Base-by-base conservation (phyloP, 1,139 yeast species). In the Geotrichum cucujoidarum region DNA sequence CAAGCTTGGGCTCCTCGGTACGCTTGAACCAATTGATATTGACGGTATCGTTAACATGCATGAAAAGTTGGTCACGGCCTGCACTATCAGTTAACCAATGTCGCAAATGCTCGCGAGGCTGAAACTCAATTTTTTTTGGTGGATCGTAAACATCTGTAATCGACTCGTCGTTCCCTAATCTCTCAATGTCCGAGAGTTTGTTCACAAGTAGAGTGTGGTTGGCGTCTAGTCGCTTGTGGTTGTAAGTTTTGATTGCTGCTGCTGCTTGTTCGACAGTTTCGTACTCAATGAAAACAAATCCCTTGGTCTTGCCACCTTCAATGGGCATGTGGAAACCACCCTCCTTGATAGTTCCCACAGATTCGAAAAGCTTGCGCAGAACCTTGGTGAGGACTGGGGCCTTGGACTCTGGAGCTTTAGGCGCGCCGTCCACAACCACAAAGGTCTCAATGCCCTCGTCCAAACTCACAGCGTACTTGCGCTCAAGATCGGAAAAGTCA, bases 371-470 rank as follows among this genome's bases (percentile, higher is more conserved):
- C 71, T 90, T 92, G 60, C 77, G 79, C 61, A 94, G 76, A 47
- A 94, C 97, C 66, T 87, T 90, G 60, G 82, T 77, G 64, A 94
- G 78, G 49, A 86, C 81, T 42, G 89, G 86, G 38, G 82, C 87
- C 69, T 94, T 94, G 49, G 88, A 68, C 63, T 84, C 95, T 48
- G 97, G 96, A 20, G 95, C 95, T 55, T 88, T 74, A 56, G 99
- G 99, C 5, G 95, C 92, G 42, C 98, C 98, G 66, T 89, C 97
- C 45, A 89, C 84, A 24, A 92, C 87, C 51, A 92, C 80, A 64
- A 81, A 90, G 61, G 78, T 79, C 62, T 88, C 96, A 51, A 87
- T 75, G 36, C 83, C 80, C 55, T 76, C 71, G 54, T 79, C 81
- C 40, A 72, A 73, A 50, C 77, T 74, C 48, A 86, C 81, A 31